A percentile compares a stretch with the other conserved stretches of the same genome.
Evolutionary conservation across 148 eudicot species (phyloP).

Genomic region (Fagopyrum tataricum): DNA sequence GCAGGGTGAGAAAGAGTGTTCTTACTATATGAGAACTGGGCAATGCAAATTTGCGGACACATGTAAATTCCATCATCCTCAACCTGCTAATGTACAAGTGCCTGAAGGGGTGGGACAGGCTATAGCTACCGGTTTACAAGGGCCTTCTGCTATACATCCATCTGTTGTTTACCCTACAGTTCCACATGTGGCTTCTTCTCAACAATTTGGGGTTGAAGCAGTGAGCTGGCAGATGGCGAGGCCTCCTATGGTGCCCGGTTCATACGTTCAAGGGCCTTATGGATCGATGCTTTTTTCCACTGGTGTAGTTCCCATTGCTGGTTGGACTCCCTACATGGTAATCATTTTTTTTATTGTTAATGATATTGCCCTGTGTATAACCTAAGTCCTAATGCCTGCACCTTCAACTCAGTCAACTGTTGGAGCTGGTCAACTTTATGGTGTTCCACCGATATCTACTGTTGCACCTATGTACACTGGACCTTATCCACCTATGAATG

Average conservation of each 20-base stretch:
- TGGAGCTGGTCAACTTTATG: conserved; percentile 33
- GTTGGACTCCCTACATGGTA: conserved; percentile 89
- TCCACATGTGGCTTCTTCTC: conserved; percentile 33
- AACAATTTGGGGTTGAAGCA: conserved; percentile 50
- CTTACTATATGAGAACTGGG: conserved; percentile 15
- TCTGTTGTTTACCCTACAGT: conserved; percentile 38
- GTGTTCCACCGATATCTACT: conserved; percentile 66
- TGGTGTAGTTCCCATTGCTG: conserved; percentile 65
- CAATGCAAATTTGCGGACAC: conserved; percentile 13
- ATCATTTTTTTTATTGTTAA: conserved; percentile 9
- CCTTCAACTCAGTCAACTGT: conserved; percentile 40
- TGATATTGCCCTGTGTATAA: not conserved
- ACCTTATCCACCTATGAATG: conserved; percentile 26
- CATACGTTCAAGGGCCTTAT: conserved; percentile 72
- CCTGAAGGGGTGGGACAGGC: conserved; percentile 18
- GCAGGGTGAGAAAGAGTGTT: conserved; percentile 88
- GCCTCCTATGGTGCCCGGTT: conserved; percentile 61
- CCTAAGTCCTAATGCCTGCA: conserved; percentile 19
- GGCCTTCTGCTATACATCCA: conserved; percentile 33
- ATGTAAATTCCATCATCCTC: conserved; percentile 16
- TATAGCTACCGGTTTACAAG: conserved; percentile 31
- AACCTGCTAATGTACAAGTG: conserved; percentile 22
- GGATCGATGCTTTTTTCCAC: conserved; percentile 57
- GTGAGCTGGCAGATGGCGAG: conserved; percentile 71
- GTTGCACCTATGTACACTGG: conserved; percentile 26